Evolutionary conservation across 139 green algal species (phyloP), one percentile per base, ranked within the genome.

Genomic region (Ulvella scutata): DNA sequence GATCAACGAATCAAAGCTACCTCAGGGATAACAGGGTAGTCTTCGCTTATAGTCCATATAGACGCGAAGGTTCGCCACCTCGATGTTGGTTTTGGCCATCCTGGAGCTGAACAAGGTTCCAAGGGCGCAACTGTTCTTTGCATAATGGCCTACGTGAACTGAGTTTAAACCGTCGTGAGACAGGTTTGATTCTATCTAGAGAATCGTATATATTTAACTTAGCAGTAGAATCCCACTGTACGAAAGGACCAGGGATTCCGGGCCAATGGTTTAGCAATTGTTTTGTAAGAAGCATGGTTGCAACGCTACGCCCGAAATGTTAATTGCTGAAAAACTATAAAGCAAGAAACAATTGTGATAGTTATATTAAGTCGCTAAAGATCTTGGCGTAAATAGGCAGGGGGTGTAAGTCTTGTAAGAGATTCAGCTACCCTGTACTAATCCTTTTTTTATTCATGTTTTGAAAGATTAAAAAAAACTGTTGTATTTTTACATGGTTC

Each of bases 11-110:
- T 51, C 40, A 51, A 51, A 51, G 40, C 13, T 20, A 59, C 40
- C 88, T 90, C 84, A 94, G 87, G 89, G 87, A 90, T 92, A 94
- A 94, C 89, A 92, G 86, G 88, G 86, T 92, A 92, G 88, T 94
- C 85, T 86, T 88, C 90, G 89, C 89, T 88, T 91, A 94, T 87
- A 87, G 88, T 93, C 85, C 82, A 86, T 86, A 86, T 80, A 77
- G 83, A 87, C 79, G 83, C 86, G 80, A 79, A 78, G 86, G 86
- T 87, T 87, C 86, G 83, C 86, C 81, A 81, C 83, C 84, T 86
- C 82, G 82, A 86, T 84, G 82, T 86, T 79, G 81, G 83, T 81
- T 86, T 81, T 88, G 86, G 78, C 81, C 84, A 88, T 88, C 83
- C 84, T 88, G 86, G 78, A 80, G 81, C 82, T 81, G 86, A 82